These are phyloP conservation scores for Diaporthe australafricana DNA, from an alignment of 2,329 filamentous ascomycete species.

Conservation along the genomic window DNA sequence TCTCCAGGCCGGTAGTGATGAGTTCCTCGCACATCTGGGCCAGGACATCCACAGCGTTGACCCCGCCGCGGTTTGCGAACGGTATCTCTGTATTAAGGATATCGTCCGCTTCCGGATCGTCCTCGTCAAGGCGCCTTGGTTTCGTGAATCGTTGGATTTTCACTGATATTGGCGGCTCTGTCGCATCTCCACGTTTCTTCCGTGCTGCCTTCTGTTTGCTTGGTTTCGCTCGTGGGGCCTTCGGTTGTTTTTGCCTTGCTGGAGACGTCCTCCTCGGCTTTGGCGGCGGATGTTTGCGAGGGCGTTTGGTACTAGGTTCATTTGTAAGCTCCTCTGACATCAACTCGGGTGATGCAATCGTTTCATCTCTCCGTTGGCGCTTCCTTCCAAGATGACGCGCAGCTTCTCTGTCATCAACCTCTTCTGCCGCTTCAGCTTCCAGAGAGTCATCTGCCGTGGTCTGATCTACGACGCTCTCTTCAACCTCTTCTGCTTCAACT, in stretches of 20 bases:
- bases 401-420: slow-evolving; percentile 56
- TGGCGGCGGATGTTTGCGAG: slow-evolving; percentile 44
- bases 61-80: slow-evolving; percentile 63
- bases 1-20: slow-evolving; percentile 61
- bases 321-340: slow-evolving; percentile 51
- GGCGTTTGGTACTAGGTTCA: slow-evolving; percentile 51
- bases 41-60: slow-evolving; percentile 73
- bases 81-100: slow-evolving; percentile 64
- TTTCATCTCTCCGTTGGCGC: slow-evolving; percentile 52
- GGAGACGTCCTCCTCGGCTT: slow-evolving; percentile 51
- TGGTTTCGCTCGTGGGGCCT: slow-evolving; percentile 35
- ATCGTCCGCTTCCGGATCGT: slow-evolving; percentile 55
- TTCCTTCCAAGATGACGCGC: slow-evolving; percentile 57
- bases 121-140: slow-evolving; percentile 52
- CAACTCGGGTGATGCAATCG: slow-evolving; percentile 55
- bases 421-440: slow-evolving; percentile 53
- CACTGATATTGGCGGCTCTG: slow-evolving; percentile 23
- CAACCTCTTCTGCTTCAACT: slow-evolving; percentile 3
- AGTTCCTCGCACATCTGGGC: slow-evolving; percentile 72
- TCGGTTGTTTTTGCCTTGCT: slow-evolving; percentile 52
- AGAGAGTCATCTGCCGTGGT: slow-evolving; percentile 13
- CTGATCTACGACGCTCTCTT: slow-evolving; percentile 41
- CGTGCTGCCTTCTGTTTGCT: slow-evolving; percentile 34
- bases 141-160: slow-evolving; percentile 67
- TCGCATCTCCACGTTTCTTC: slow-evolving; percentile 38